Conservation (phyloP, 2,329 filamentous ascomycete genomes). For the Anisogramma anomala region DNA sequence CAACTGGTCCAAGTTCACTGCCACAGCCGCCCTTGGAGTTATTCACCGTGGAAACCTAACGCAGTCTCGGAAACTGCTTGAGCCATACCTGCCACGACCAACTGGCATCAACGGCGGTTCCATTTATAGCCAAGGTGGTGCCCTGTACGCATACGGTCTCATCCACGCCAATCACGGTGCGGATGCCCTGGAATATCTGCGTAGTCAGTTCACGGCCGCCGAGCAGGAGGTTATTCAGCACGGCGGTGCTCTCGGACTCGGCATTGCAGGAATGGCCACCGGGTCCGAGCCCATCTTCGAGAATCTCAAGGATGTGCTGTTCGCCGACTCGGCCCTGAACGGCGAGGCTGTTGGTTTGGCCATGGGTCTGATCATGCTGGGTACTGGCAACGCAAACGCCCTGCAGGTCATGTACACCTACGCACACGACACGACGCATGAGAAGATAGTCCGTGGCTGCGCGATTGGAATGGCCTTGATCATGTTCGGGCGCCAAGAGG, state of each 20-base stretch:
- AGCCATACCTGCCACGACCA: slow-evolving; percentile 81
- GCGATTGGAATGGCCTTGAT: slow-evolving; percentile 96
- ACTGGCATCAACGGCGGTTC: slow-evolving; percentile 68
- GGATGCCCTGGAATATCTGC: slow-evolving; percentile 72
- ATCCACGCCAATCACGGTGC: slow-evolving; percentile 97
- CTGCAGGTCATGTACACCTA: slow-evolving; percentile 97
- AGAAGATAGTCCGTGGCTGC: slow-evolving; percentile 95
- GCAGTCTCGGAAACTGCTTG: slow-evolving; percentile 83
- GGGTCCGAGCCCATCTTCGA: slow-evolving; percentile 85
- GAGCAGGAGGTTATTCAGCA: slow-evolving; percentile 93
- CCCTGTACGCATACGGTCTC: slow-evolving; percentile 85
- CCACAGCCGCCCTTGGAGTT: slow-evolving; percentile 88
- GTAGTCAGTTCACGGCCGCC: slow-evolving; percentile 60
- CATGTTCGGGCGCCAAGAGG: slow-evolving; percentile 94
- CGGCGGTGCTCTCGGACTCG: slow-evolving; percentile 85
- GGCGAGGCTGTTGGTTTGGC: slow-evolving; percentile 91
- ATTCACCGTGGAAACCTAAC: slow-evolving; percentile 93
- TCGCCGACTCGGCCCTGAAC: slow-evolving; percentile 89
- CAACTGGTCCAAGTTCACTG: slow-evolving; percentile 99
- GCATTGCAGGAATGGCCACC: slow-evolving; percentile 95
- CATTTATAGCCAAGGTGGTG: slow-evolving; percentile 90
- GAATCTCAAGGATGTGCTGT: slow-evolving; percentile 77
- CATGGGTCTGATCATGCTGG: slow-evolving; percentile 97
- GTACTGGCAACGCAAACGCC: slow-evolving; percentile 88
- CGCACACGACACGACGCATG: slow-evolving; percentile 93